Evolutionary conservation across 108 stramenopile species (phyloP).

Genomic region (Craspedostauros australis): DNA sequence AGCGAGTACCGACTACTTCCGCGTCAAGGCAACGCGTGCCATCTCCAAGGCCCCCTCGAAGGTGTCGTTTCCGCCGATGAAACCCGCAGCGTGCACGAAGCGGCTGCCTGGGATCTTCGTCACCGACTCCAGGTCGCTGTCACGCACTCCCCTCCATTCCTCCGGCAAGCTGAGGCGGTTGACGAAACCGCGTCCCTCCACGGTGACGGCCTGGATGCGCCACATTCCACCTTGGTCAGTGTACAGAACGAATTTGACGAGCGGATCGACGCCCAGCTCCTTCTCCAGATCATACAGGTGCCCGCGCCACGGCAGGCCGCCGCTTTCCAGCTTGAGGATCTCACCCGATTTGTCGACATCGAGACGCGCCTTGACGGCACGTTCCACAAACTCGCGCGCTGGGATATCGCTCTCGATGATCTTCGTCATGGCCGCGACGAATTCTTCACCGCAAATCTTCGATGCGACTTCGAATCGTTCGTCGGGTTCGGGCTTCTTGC

Average conservation of each 20-base stretch:
- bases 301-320: slow-evolving; percentile 90
- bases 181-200: slow-evolving; percentile 83
- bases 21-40: slow-evolving; percentile 66
- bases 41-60: slow-evolving; percentile 92
- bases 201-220: slow-evolving; percentile 99
- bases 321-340: slow-evolving; percentile 64
- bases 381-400: slow-evolving; percentile 79
- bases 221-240: slow-evolving; percentile 88
- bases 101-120: slow-evolving; percentile 83
- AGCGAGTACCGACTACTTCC: slow-evolving; percentile 7
- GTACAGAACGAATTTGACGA: slow-evolving; percentile 94
- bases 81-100: slow-evolving; percentile 96
- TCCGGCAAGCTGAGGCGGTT: slow-evolving; percentile 85
- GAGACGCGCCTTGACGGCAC: slow-evolving; percentile 55
- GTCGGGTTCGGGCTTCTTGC: slow-evolving; percentile 54
- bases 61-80: slow-evolving; percentile 95
- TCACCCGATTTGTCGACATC: slow-evolving; percentile 77
- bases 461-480: slow-evolving; percentile 87
- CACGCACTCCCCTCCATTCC: slow-evolving; percentile 92
- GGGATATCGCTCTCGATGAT: slow-evolving; percentile 91
- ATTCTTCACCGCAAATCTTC: slow-evolving; percentile 82
- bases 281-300: slow-evolving; percentile 93
- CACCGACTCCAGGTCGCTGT: slow-evolving; percentile 68
- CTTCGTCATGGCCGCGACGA: slow-evolving; percentile 58
- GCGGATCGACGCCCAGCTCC: slow-evolving; percentile 36